These are phyloP conservation scores for Tetrapisispora arboricola DNA, from an alignment of 805 yeast genomes.

Conservation along the genomic window DNA sequence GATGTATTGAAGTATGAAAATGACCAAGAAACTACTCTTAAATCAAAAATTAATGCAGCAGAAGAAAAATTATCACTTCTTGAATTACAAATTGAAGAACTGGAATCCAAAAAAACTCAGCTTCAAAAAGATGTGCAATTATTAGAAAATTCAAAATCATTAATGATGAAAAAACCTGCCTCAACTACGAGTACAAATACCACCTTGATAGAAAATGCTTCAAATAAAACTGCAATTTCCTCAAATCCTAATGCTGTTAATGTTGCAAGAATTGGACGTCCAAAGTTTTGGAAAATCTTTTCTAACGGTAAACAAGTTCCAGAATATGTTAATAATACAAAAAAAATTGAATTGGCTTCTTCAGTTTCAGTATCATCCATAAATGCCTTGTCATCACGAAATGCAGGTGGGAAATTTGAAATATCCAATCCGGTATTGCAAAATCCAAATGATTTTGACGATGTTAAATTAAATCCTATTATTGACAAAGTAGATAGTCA, in stretches of 20 bases:
- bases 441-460: conserved; percentile 30
- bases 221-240: neutral
- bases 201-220: neutral
- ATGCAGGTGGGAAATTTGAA: conserved; percentile 4
- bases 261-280: conserved; percentile 17
- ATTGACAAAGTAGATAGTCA: conserved; percentile 6
- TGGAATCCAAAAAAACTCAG: conserved; percentile 4
- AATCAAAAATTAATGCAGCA: neutral
- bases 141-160: conserved; percentile 6
- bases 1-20: neutral
- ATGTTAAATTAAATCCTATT: conserved; percentile 26
- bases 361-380: conserved; percentile 7
- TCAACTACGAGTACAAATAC: neutral
- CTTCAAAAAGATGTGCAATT: conserved; percentile 2
- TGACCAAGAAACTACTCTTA: neutral
- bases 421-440: conserved; percentile 32
- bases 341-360: conserved; percentile 1
- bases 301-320: conserved; percentile 6
- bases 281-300: conserved; percentile 29
- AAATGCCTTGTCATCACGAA: neutral
- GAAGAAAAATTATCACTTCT: neutral
- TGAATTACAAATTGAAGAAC: conserved; percentile 3
- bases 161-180: neutral
- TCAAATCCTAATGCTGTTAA: conserved; percentile 15
- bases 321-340: conserved; percentile 6